Base-by-base conservation (phyloP, 495 filamentous ascomycete genomes). In the Staphylotrichum longicolle region DNA sequence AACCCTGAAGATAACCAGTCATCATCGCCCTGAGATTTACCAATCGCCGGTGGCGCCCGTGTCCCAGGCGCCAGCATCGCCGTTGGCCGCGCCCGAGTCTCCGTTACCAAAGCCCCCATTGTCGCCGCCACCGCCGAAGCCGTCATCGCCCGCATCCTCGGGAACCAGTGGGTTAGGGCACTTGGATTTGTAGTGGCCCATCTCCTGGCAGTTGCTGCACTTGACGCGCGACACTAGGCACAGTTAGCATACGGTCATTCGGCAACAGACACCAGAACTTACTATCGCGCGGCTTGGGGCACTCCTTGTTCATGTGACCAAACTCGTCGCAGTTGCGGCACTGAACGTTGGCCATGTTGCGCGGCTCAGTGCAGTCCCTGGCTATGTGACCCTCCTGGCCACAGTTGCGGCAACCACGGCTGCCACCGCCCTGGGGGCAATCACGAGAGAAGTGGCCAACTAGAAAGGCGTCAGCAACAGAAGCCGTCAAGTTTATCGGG, bases 371-470 rank as follows among this genome's bases (percentile, higher is more conserved):
- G 65, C 74, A 78, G 14, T 77, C 74, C 32, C 62, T 65, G 2
- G 72, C 69, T 32, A 68, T 81, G 62, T 94, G 91, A 14, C 90
- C 90, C 63, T 90, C 82, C 66, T 88, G 65, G 34, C 78, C 75
- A 67, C 92, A 96, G 64, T 85, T 71, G 51, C 83, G 85, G 77
- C 93, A 96, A n/a, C 75, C 74, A 50, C 80, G 73, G 30, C 76
- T 75, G 45, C 70, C 77, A 50, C 74, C 76, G 51, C 74, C 70
- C 64, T 84, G 78, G 37, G 90, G 91, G 67, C 93, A 97, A 63
- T 96, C 91, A 59, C 83, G 84, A 3, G 88, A 84, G 72, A 93
- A 94, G 65, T 96, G 93, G 5, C 93, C 93, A 56, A 82, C 88
- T 91, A 33, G 39, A 63, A 33, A 46, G 0, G 7, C 10, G 51